Evolutionary conservation across 192 early-diverging fungal species (phyloP).

Genomic region (Paraglomus occultum): DNA sequence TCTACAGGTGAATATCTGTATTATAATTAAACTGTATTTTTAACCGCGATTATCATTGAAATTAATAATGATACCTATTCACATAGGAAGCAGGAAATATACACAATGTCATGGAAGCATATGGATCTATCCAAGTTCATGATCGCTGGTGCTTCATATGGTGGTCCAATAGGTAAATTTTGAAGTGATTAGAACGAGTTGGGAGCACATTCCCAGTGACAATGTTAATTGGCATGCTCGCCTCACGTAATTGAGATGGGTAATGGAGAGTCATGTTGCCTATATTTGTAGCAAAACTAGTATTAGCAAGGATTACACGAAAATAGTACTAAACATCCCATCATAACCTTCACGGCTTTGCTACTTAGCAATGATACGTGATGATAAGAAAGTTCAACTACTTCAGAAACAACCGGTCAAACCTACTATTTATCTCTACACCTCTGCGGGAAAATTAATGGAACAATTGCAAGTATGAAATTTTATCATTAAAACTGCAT

Average conservation of each 20-base stretch:
- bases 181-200: not conserved
- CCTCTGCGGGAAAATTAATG: constrained; percentile 80
- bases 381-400: constrained; percentile 79
- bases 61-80: not conserved
- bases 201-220: not conserved
- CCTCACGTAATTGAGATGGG: too few relatives aligned
- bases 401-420: constrained; percentile 73
- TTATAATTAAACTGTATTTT: not conserved
- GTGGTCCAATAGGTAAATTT: constrained; percentile 83
- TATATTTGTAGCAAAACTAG: too few relatives aligned
- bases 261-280: too few relatives aligned
- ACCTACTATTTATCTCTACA: constrained; percentile 81
- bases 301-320: too few relatives aligned
- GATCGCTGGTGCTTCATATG: constrained; percentile 84
- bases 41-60: not conserved
- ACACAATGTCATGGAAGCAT: constrained; percentile 87
- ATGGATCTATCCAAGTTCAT: constrained; percentile 81
- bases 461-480: constrained; percentile 74
- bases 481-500: not conserved
- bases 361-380: constrained; percentile 81
- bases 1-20: constrained; percentile 49
- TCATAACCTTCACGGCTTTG: too few relatives aligned
- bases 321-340: too few relatives aligned
- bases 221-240: too few relatives aligned
- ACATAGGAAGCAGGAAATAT: constrained; percentile 72